Evolutionary conservation across 2,329 filamentous ascomycete species (phyloP).

Genomic region (Verticillium isaacii): DNA sequence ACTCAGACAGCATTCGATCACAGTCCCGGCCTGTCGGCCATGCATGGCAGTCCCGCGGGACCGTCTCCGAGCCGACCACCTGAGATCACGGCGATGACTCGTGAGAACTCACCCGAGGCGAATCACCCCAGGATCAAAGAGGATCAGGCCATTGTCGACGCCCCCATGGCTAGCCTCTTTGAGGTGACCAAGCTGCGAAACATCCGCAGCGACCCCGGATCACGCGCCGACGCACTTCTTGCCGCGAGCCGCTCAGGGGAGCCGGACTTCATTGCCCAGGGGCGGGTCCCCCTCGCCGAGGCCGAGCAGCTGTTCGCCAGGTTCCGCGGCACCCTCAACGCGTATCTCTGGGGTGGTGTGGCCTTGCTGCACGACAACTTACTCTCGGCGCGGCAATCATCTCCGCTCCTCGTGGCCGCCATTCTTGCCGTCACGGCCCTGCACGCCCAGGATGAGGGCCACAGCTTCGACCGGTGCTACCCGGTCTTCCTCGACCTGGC

Average conservation of each 20-base stretch:
- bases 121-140: slow-evolving; percentile 28
- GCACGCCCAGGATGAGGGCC: slow-evolving; percentile 50
- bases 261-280: slow-evolving; percentile 40
- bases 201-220: slow-evolving; percentile 23
- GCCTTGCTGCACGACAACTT: slow-evolving; percentile 43
- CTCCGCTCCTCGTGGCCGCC: slow-evolving; percentile 50
- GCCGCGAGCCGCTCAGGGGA: slow-evolving; percentile 15
- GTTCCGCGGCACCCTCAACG: slow-evolving; percentile 24
- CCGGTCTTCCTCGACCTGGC: slow-evolving; percentile 52
- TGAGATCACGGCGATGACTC: slow-evolving; percentile 23
- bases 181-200: slow-evolving; percentile 39
- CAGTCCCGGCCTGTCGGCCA: slow-evolving; percentile 8
- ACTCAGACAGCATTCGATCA: slow-evolving; percentile 2
- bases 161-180: slow-evolving; percentile 49
- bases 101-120: slow-evolving; percentile 28
- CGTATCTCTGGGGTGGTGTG: slow-evolving; percentile 42
- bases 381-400: slow-evolving; percentile 47
- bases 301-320: slow-evolving; percentile 42
- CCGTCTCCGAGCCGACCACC: slow-evolving; percentile 14
- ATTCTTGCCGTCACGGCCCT: slow-evolving; percentile 55
- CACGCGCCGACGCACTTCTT: slow-evolving; percentile 20
- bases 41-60: slow-evolving; percentile 12
- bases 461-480: slow-evolving; percentile 38
- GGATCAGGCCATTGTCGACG: slow-evolving; percentile 32
- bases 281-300: slow-evolving; percentile 36